These are phyloP conservation scores for Cyathus striatus DNA, from an alignment of 768 basidiomycete species.

Conservation along the genomic window DNA sequence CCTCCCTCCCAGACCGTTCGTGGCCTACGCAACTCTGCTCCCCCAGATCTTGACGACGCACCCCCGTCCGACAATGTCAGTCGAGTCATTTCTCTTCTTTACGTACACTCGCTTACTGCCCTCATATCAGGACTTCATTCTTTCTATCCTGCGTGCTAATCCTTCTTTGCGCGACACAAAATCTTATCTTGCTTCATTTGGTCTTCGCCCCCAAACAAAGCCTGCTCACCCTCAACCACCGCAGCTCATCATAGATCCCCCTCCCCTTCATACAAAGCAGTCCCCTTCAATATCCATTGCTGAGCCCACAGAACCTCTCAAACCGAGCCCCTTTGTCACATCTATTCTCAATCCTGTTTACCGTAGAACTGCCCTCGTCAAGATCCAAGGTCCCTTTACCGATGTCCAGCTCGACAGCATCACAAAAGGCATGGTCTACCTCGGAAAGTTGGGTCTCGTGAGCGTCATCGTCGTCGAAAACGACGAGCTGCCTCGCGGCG, in stretches of 20 bases:
- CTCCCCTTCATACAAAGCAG: conserved; percentile 18
- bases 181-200: conserved; percentile 90
- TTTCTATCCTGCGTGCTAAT: conserved; percentile 89
- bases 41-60: conserved; percentile 30
- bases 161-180: conserved; percentile 89
- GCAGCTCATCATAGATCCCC: conserved; percentile 18
- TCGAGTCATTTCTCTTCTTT: conserved; percentile 6
- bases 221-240: conserved; percentile 18
- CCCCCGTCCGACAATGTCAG: conserved; percentile 49
- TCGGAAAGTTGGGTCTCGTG: conserved; percentile 93
- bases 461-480: conserved; percentile 94
- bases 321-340: conserved; percentile 53
- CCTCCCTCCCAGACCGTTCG: conserved; percentile 39
- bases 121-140: conserved; percentile 79
- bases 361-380: conserved; percentile 89
- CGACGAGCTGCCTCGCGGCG: conserved; percentile 66
- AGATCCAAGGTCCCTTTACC: conserved; percentile 93
- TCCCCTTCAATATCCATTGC: conserved; percentile 27
- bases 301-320: conserved; percentile 26
- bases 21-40: conserved; percentile 26
- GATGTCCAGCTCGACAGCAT: conserved; percentile 93
- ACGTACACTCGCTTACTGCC: conserved; percentile 5
- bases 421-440: conserved; percentile 86
- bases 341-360: conserved; percentile 83
- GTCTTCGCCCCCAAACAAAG: conserved; percentile 48